phyloP scores from a whole-genome alignment of 2,329 filamentous ascomycete species.

The Botryotinia convoluta region DNA sequence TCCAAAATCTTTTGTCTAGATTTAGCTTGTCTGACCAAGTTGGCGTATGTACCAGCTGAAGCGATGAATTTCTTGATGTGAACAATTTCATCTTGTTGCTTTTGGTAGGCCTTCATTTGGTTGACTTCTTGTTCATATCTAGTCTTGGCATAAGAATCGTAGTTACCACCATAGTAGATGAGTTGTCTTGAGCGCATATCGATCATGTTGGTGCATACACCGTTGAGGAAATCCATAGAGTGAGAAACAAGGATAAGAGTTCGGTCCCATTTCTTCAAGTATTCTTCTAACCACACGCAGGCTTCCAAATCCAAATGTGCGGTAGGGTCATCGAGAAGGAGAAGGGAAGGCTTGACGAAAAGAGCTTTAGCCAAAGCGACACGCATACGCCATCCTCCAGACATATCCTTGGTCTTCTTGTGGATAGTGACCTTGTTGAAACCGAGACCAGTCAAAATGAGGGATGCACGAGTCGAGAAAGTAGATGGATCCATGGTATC shows the following conservation, averaged over 20 bases:
- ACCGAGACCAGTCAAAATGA: slow-evolving; percentile 96
- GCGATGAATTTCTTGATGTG: slow-evolving; percentile 99
- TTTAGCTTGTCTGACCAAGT: slow-evolving; percentile 98
- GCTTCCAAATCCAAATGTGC: slow-evolving; percentile 99
- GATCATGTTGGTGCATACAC: slow-evolving; percentile 97
- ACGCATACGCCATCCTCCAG: slow-evolving; percentile 99
- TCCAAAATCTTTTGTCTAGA: slow-evolving; percentile 99
- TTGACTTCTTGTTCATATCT: slow-evolving; percentile 91
- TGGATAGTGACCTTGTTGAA: slow-evolving; percentile 98
- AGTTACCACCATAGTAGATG: slow-evolving; percentile 99
- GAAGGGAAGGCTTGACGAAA: slow-evolving; percentile 94
- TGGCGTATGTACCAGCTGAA: slow-evolving; percentile 98
- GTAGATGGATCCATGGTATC: slow-evolving; percentile 98
- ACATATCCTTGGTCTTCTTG: slow-evolving; percentile 99
- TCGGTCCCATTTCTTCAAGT: slow-evolving; percentile 98
- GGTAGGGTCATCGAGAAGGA: slow-evolving; percentile 96
- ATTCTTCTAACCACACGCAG: slow-evolving; percentile 99
- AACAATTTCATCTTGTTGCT: slow-evolving; percentile 97
- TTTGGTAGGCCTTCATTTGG: slow-evolving; percentile 98
- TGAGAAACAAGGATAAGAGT: slow-evolving; percentile 96
- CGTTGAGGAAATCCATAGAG: slow-evolving; percentile 98
- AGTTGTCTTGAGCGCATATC: slow-evolving; percentile 91
- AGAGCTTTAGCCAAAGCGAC: slow-evolving; percentile 95
- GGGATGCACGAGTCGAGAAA: slow-evolving; percentile 90
- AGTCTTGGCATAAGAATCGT: slow-evolving; percentile 97